phyloP scores from a whole-genome alignment of 129 eudicot species.

The Tanacetum coccineum region DNA sequence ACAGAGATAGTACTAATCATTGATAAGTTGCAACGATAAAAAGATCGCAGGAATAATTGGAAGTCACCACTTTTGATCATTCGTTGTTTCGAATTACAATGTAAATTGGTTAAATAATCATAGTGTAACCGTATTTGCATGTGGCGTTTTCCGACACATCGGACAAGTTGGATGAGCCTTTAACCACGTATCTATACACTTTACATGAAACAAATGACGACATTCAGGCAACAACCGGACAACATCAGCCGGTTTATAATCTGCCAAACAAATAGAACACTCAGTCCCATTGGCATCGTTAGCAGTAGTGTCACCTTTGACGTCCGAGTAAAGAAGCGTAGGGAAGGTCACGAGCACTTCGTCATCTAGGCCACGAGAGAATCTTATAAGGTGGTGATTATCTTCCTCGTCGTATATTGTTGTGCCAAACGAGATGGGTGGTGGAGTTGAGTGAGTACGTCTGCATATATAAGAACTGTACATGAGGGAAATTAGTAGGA shows the following conservation, averaged over 20 bases:
- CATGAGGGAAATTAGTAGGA: conserved; percentile 24
- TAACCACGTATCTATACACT: conserved; percentile 51
- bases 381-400: conserved; percentile 15
- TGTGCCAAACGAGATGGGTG: background rate
- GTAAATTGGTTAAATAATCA: conserved; percentile 10
- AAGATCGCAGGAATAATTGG: too few species aligned
- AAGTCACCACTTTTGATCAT: background rate
- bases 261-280: conserved; percentile 47
- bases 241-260: conserved; percentile 34
- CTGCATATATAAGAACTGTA: conserved; percentile 31
- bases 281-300: conserved; percentile 8
- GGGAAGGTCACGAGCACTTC: conserved; percentile 29
- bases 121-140: conserved; percentile 2
- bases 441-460: conserved; percentile 5
- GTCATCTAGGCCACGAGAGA: conserved; percentile 26
- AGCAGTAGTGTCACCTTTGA: conserved; percentile 3
- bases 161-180: conserved; percentile 49
- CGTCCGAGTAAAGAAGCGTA: conserved; percentile 22
- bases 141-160: conserved; percentile 38
- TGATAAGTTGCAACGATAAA: too few species aligned
- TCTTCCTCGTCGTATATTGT: conserved; percentile 2
- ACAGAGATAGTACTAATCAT: too few species aligned
- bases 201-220: conserved; percentile 39
- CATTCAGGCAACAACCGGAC: conserved; percentile 43
- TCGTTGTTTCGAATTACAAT: background rate